Evolutionary conservation across 306 rosid genomes (phyloP), one percentile per base, ranked within the genome.

Genomic region (Prunus dulcis): DNA sequence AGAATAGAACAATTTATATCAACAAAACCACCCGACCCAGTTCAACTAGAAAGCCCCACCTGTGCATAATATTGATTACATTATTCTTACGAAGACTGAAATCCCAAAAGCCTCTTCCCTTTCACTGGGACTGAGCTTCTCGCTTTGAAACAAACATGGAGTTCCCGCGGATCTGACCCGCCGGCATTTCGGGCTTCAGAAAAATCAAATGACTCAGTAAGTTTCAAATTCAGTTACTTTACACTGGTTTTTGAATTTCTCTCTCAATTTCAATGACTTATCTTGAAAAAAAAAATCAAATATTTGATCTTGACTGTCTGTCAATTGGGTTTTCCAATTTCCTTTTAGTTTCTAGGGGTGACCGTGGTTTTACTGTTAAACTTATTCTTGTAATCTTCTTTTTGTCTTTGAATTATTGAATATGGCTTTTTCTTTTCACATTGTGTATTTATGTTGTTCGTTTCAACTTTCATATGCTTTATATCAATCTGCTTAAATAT

Each of bases 61-160:
- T 2, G 9, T 38, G 43, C 9, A 38, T 38, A 7, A 7, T 6
- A 38, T 38, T 8, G 57, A 15, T 15, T 18, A 52, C 57, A 14
- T 62, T 25, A 25, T 49, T 46, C 12, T 15, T 1, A 27, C 23
- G 23, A 64, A 15, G 34, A 25, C 52, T 13, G 34, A 25, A 13
- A 67, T 67, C 28, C 53, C 18, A 12, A 12, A 20, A 67, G 52
- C 71, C 50, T 22, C 72, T 49, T 17, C n/a, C 60, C 6, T 9
- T 20, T 49, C 45, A 3, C 45, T 23, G 22, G 67, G 13, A n/a
- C 43, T 30, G 45, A 30, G 67, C 58, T 49, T 67, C 38, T 25
- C 23, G 15, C 47, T 51, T 34, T 51, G 32, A 70, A 70, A 56
- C 74, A 52, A 72, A 72, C 49, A 56, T 45, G 67, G 56, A 69